A percentile compares a stretch with the other conserved stretches of the same genome.
These are phyloP conservation scores for Pneumocystis sp. DNA, from an alignment of 1,139 yeast species.

Conservation along the genomic window DNA sequence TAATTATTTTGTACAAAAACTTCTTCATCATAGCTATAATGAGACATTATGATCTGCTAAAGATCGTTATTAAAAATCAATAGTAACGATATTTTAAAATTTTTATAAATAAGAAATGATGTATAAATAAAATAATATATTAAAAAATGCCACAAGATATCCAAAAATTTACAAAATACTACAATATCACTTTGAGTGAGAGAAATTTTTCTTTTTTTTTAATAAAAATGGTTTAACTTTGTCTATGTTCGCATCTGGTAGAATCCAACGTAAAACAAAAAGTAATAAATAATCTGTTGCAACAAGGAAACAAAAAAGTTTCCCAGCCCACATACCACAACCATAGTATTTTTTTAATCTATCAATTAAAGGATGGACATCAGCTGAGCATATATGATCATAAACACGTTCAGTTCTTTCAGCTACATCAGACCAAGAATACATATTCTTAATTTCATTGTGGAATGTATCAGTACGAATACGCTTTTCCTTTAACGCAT, in stretches of 20 bases:
- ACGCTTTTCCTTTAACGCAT: constrained; percentile 23
- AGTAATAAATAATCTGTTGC: constrained; percentile 62
- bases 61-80: background rate
- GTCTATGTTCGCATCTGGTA: background rate
- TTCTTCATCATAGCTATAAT: background rate
- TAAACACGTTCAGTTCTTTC: constrained; percentile 72
- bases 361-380: constrained; percentile 37
- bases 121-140: background rate
- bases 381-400: constrained; percentile 35
- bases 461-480: constrained; percentile 70
- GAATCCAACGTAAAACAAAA: constrained; percentile 42
- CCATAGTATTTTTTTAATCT: constrained; percentile 48
- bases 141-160: background rate
- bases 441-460: constrained; percentile 61
- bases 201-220: background rate
- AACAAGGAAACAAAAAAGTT: constrained; percentile 59
- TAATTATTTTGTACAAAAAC: background rate
- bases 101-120: background rate
- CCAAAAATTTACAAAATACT: background rate
- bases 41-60: background rate
- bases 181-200: background rate
- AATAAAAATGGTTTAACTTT: background rate
- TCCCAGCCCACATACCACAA: constrained; percentile 76
- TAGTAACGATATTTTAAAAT: background rate
- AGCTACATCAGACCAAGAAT: constrained; percentile 89